Evolutionary conservation across 495 filamentous ascomycete genomes (phyloP).

Genomic region (Talaromyces ruber): DNA sequence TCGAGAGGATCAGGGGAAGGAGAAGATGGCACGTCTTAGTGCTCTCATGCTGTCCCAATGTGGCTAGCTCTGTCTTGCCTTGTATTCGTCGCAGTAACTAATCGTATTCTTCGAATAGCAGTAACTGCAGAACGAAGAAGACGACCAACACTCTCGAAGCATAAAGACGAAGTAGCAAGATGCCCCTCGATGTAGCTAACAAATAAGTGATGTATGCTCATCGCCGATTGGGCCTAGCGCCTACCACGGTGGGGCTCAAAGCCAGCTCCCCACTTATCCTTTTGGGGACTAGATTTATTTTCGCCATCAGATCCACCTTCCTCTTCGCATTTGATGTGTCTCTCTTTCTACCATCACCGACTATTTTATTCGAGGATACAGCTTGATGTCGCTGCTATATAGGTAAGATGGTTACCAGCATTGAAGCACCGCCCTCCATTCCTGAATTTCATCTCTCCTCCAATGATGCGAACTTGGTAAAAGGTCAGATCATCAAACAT

Average conservation of each 20-base stretch:
- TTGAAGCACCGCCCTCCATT: not conserved
- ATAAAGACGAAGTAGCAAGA: not conserved
- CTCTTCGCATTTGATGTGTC: not conserved
- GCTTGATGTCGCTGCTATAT: not conserved
- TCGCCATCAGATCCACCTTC: not conserved
- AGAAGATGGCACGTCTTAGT: not conserved
- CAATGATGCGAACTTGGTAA: constrained; percentile 56
- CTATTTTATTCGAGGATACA: not conserved
- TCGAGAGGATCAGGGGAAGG: not conserved
- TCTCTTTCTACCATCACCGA: not conserved
- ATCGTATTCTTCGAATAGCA: too few relatives aligned
- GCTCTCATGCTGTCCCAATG: not conserved
- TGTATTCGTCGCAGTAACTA: not conserved
- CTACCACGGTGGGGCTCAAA: not conserved
- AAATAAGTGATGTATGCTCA: not conserved
- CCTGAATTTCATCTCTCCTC: constrained; percentile 13
- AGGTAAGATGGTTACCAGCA: not conserved
- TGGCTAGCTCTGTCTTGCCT: not conserved
- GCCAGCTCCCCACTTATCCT: not conserved
- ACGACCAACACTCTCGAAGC: not conserved
- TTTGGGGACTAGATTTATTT: not conserved
- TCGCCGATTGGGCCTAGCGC: not conserved
- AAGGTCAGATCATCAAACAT: constrained; percentile 47
- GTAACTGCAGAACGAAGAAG: not conserved
- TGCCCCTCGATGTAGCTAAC: not conserved